A percentile compares a stretch with the other conserved stretches of the same genome.
These are phyloP conservation scores for Amanita fuliginea DNA, from an alignment of 768 basidiomycete species.

Conservation along the genomic window DNA sequence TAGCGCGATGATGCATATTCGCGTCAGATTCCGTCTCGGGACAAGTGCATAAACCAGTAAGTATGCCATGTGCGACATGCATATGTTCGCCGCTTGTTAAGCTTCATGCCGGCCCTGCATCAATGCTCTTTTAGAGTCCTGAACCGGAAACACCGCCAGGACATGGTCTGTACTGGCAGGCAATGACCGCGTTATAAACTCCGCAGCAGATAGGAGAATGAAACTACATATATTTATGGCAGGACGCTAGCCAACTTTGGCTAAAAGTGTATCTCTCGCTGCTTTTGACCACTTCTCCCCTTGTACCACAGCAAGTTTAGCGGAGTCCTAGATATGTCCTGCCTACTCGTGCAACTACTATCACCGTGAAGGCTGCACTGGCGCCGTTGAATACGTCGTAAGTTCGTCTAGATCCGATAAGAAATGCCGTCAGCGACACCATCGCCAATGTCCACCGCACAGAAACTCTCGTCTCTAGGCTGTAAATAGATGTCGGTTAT, in stretches of 20 bases:
- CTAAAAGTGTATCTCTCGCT: not conserved
- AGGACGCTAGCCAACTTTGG: not conserved
- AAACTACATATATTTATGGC: not conserved
- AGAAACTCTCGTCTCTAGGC: constrained; percentile 29
- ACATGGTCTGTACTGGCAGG: not conserved
- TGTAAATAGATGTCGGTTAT: constrained; percentile 12
- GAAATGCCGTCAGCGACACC: constrained; percentile 43
- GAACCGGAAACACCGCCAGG: not conserved
- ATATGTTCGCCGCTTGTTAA: not conserved
- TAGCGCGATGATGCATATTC: not conserved
- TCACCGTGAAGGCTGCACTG: constrained; percentile 32
- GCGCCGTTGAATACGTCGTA: constrained; percentile 58
- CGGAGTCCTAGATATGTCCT: constrained; percentile 35
- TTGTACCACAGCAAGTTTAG: not conserved
- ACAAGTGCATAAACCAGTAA: too few relatives aligned
- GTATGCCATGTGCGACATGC: not conserved
- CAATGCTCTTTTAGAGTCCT: not conserved
- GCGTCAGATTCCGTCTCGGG: not conserved
- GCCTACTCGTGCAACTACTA: constrained; percentile 37
- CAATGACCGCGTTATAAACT: not conserved
- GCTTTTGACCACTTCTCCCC: not conserved
- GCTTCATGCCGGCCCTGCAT: not conserved
- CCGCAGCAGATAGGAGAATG: not conserved
- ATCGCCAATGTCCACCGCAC: constrained; percentile 42
- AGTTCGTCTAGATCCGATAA: constrained; percentile 56